Conservation (phyloP, 2,329 filamentous ascomycete species). For the Phaeosphaeriaceae sp. region DNA sequence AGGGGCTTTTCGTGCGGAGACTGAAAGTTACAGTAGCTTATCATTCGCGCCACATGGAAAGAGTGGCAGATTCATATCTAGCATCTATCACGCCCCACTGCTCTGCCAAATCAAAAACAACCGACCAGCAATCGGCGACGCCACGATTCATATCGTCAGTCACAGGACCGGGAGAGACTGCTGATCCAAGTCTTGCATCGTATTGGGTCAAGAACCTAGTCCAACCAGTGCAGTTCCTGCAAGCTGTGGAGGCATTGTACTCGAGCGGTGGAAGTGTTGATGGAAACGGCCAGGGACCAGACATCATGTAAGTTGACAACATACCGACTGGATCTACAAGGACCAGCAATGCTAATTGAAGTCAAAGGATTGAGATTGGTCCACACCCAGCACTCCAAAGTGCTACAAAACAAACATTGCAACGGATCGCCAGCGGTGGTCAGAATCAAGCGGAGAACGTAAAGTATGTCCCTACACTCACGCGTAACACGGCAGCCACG, state of each 20-base stretch:
- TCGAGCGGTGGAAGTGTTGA: too few relatives aligned
- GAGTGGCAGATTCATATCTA: constrained; percentile 19
- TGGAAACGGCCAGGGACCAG: too few relatives aligned
- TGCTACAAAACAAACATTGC: background rate
- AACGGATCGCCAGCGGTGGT: too few relatives aligned
- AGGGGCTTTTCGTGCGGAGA: constrained; percentile 47
- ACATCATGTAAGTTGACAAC: too few relatives aligned
- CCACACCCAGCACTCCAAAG: background rate
- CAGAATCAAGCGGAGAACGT: too few relatives aligned
- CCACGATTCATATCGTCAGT: background rate
- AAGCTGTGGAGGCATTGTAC: background rate
- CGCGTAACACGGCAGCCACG: background rate
- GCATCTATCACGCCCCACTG: constrained; percentile 10
- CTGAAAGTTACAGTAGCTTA: constrained; percentile 54
- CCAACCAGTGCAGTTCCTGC: background rate
- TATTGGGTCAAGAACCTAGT: background rate
- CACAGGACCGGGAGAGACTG: background rate
- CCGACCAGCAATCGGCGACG: background rate
- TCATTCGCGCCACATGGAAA: constrained; percentile 53
- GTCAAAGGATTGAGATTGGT: background rate
- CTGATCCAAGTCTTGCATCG: too few relatives aligned
- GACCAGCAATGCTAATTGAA: too few relatives aligned
- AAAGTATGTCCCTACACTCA: background rate
- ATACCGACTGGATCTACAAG: too few relatives aligned
- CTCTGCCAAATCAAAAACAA: background rate